Evolutionary conservation across 2,329 filamentous ascomycete genomes (phyloP).

Genomic region (Calonectria leucothoes): DNA sequence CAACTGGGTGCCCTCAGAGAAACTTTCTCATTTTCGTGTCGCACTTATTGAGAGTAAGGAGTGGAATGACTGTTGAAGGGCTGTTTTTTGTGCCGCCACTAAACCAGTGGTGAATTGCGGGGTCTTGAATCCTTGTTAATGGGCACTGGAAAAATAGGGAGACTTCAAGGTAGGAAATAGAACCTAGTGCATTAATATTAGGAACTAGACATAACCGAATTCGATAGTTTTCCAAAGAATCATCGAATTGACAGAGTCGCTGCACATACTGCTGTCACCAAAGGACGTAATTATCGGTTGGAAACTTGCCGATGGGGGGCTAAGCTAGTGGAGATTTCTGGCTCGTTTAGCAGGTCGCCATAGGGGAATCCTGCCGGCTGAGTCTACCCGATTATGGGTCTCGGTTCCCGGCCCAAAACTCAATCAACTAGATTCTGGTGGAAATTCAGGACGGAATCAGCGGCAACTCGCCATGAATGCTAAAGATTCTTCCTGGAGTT

Average conservation of each 20-base stretch:
- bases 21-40: too few relatives aligned
- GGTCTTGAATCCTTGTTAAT: background rate
- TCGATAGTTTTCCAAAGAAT: background rate
- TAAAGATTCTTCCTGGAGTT: background rate
- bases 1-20: too few relatives aligned
- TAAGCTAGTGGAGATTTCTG: background rate
- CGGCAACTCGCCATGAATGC: background rate
- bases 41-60: too few relatives aligned
- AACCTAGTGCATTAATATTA: background rate
- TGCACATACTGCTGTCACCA: background rate
- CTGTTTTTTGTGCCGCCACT: background rate
- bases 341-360: background rate
- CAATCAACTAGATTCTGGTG: background rate
- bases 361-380: background rate
- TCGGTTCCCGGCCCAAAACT: background rate
- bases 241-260: background rate
- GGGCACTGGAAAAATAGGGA: background rate
- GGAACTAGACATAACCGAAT: background rate
- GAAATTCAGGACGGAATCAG: background rate
- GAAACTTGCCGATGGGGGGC: slow-evolving; percentile 12
- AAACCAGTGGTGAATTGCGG: background rate
- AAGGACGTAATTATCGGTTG: slow-evolving; percentile 1
- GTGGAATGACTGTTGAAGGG: too few relatives aligned
- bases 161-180: too few relatives aligned
- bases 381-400: slow-evolving; percentile 2